A percentile compares a stretch with the other conserved stretches of the same genome.
Evolutionary conservation across 176 grass and related monocot genomes (phyloP).

Genomic region (Luzula sylvatica): DNA sequence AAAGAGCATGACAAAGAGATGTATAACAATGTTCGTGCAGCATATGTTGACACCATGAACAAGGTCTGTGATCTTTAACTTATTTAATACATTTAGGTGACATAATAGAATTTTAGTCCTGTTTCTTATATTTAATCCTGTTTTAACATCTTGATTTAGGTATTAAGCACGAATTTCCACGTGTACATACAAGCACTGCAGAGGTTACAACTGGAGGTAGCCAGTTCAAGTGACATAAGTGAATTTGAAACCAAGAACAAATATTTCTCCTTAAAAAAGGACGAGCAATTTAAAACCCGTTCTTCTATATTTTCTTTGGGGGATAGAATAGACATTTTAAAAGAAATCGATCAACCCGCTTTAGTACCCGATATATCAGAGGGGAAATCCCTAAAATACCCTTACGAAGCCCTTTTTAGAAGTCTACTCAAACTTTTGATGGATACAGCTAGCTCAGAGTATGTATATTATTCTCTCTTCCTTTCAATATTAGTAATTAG

Average conservation of each 20-base stretch:
- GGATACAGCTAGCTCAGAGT: conserved; percentile 92
- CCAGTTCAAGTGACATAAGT: conserved; percentile 40
- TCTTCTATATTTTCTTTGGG: conserved; percentile 81
- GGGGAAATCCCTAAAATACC: conserved; percentile 57
- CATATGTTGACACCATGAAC: conserved; percentile 73
- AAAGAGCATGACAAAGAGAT: conserved; percentile 64
- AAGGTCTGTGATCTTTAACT: conserved; percentile 34
- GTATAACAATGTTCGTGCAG: conserved; percentile 42
- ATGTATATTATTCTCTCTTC: conserved; percentile 14
- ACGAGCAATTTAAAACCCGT: conserved; percentile 44
- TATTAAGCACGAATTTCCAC: conserved; percentile 53
- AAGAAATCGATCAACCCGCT: conserved; percentile 82
- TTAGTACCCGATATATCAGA: conserved; percentile 70
- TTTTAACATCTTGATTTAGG: conserved; percentile 28
- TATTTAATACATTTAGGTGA: too few species aligned
- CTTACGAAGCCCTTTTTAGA: conserved; percentile 82
- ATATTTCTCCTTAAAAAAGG: conserved; percentile 50
- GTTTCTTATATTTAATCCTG: neutral
- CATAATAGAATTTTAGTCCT: neutral
- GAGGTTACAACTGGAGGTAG: conserved; percentile 50
- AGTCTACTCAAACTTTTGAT: conserved; percentile 88
- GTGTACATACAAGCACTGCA: conserved; percentile 79
- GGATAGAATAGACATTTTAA: conserved; percentile 74
- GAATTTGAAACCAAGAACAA: conserved; percentile 42
- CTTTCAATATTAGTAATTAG: too few species aligned